phyloP scores from a whole-genome alignment of 345 rosid species.

The Dovyalis caffra region DNA sequence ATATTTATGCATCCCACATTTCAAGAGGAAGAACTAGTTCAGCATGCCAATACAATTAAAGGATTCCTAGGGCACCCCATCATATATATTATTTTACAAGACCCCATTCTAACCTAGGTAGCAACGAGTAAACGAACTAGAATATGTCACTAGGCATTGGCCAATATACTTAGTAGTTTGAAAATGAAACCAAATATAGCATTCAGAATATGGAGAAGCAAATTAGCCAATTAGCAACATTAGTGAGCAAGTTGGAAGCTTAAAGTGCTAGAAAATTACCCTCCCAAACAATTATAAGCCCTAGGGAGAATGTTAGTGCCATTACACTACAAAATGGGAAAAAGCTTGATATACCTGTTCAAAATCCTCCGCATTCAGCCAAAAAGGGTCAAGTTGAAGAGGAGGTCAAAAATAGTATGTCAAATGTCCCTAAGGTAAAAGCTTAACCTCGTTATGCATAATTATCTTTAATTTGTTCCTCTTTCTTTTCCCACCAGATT shows the following conservation, averaged over 20 bases:
- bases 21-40: neutral
- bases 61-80: neutral
- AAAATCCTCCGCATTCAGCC: neutral
- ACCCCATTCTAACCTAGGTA: neutral
- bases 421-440: neutral
- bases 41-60: neutral
- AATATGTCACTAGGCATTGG: neutral
- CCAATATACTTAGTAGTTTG: neutral
- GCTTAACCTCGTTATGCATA: neutral
- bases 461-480: neutral
- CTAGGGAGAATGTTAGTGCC: neutral
- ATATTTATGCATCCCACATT: no score
- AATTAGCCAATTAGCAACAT: neutral
- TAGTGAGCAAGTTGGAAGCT: neutral
- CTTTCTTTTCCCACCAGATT: neutral
- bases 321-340: neutral
- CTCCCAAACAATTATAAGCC: no score
- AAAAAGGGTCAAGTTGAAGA: neutral
- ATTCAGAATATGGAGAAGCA: neutral
- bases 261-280: neutral
- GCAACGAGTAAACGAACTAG: neutral
- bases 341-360: neutral
- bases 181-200: neutral
- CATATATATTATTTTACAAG: neutral
- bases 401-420: neutral